These are phyloP conservation scores for Bondarzewia mesenterica DNA, from an alignment of 1,284 basidiomycete genomes.

Conservation along the genomic window DNA sequence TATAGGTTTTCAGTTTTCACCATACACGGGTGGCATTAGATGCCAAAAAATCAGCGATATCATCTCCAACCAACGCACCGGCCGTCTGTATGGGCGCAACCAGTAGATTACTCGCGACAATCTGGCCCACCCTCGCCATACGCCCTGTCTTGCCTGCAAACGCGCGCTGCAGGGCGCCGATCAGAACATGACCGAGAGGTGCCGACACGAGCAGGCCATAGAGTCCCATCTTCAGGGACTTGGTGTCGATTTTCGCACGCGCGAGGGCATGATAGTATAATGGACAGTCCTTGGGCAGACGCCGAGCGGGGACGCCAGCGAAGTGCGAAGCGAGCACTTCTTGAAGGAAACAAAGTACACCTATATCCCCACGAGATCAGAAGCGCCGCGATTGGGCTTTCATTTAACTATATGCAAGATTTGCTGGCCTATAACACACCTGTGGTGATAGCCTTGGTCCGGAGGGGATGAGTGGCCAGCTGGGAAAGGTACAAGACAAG, in stretches of 20 bases:
- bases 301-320: conserved; percentile 47
- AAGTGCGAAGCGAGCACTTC: conserved; percentile 72
- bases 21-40: neutral
- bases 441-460: conserved; percentile 69
- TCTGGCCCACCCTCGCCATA: conserved; percentile 62
- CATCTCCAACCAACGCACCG: conserved; percentile 41
- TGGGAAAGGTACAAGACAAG: conserved; percentile 58
- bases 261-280: conserved; percentile 44
- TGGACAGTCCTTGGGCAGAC: conserved; percentile 47
- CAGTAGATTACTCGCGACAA: conserved; percentile 74
- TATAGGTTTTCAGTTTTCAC: too few relatives aligned
- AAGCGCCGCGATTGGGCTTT: neutral
- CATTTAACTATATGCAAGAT: neutral
- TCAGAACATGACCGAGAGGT: conserved; percentile 70
- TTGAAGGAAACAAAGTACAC: conserved; percentile 65
- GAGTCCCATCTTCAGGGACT: conserved; percentile 74
- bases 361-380: too few relatives aligned
- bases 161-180: conserved; percentile 62
- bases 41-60: neutral
- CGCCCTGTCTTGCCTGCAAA: conserved; percentile 73
- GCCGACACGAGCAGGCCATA: conserved; percentile 85
- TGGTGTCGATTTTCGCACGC: conserved; percentile 47
- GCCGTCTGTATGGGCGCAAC: conserved; percentile 72
- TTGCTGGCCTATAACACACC: conserved; percentile 28
- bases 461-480: conserved; percentile 56